Conservation (phyloP, 108 stramenopile species). For the Aurantiochytrium sp. region DNA sequence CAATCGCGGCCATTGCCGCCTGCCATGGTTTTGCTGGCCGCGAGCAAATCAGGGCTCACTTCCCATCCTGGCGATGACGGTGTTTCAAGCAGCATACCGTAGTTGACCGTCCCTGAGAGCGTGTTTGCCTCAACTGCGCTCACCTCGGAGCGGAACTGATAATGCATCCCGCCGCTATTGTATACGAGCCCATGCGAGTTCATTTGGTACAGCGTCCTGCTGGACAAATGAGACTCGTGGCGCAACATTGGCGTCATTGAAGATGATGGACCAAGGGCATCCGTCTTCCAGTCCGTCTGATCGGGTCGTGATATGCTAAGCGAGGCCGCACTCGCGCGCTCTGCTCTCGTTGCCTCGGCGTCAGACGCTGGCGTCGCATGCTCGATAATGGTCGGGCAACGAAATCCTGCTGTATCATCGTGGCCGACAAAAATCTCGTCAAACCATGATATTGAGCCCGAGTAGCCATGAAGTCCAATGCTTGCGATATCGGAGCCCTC, state of each 20-base stretch:
- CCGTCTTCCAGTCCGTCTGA: constrained; percentile 51
- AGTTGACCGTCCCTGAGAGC: constrained; percentile 31
- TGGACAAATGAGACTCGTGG: constrained; percentile 60
- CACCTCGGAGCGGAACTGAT: constrained; percentile 48
- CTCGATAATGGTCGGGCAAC: constrained; percentile 37
- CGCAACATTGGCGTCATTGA: constrained; percentile 42
- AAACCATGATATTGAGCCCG: constrained; percentile 52
- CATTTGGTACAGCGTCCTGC: constrained; percentile 34
- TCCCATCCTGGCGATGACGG: constrained; percentile 17
- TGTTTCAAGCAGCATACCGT: constrained; percentile 45
- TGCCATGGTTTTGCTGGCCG: background rate
- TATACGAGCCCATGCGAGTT: constrained; percentile 36
- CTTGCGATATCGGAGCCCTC: constrained; percentile 34
- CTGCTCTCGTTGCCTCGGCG: background rate
- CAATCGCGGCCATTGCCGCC: background rate
- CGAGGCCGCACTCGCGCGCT: background rate
- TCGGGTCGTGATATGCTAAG: constrained; percentile 33
- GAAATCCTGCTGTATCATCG: constrained; percentile 62
- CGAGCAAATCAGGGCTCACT: background rate
- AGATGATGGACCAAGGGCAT: constrained; percentile 40
- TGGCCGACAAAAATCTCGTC: constrained; percentile 70
- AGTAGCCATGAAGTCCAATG: constrained; percentile 49
- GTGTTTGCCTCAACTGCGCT: constrained; percentile 33
- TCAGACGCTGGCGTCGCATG: background rate
- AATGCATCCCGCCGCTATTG: constrained; percentile 56